Base-by-base conservation (phyloP, 495 filamentous ascomycete genomes). In the Elaphomyces granulatus region DNA sequence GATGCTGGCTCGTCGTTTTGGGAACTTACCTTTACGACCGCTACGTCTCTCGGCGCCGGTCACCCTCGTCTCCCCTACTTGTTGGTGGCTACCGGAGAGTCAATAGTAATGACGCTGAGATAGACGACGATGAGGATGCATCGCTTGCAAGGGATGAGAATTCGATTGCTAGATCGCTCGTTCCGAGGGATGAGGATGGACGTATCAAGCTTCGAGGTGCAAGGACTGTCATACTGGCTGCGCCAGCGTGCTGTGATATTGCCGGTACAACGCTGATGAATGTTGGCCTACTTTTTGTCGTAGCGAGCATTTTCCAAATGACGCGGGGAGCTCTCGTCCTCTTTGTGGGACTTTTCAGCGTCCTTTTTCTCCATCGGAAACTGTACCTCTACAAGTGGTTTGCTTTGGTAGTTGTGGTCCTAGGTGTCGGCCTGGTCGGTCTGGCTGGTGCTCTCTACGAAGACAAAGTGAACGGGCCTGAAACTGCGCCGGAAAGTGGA, bases 281-380 rank as follows among this genome's bases (percentile, higher is more conserved):
- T 56, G 80, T 86, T 3, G 90, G 90, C 9, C 64, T 98, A 42
- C 70, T 95, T 34, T 92, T 95, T 50, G 86, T 95, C 8, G 90
- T 83, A 1, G 85, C 90, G 0, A 86, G 79, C 45, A 93, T 98
- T 49, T 98, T 95, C 66, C 90, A 98, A 57, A 98, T 98, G 90
- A 96, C 88, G 7, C 72, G 90, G 19, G 90, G 90, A 12, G 88
- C 90, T 0, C 67, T 98, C 18, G 87, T 96, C 12, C 67, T 98
- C 3, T 98, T 96, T 43, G 90, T 98, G 8, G 90, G 90, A 0
- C 60, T 95, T 0, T 95, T 98, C 66, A 93, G 85, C 53, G 87
- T 98, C 4, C 47, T 93, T 2, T 96, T 98, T 55, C 63, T 98
- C 26, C 76, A 71, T 39, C 76, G 85, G 20, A 77, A 72, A 47